Evolutionary conservation across 1,284 basidiomycete genomes (phyloP).

Genomic region (Xerocomus nothofagi): DNA sequence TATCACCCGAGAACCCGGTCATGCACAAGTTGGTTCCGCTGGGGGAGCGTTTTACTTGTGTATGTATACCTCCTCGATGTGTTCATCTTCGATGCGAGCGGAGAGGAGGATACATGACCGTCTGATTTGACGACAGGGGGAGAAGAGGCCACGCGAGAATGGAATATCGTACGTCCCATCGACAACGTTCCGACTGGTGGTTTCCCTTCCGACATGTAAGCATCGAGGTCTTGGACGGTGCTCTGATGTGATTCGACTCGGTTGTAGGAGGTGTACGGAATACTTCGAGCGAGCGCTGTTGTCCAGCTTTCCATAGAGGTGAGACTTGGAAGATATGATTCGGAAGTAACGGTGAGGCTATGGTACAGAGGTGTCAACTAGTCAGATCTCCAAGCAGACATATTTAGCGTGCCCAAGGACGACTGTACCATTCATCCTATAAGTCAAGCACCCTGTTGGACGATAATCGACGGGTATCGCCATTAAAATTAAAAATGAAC

Average conservation of each 20-base stretch:
- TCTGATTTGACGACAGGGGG: slow-evolving; percentile 11
- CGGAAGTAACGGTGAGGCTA: background rate
- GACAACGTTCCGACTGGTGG: slow-evolving; percentile 16
- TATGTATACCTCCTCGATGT: background rate
- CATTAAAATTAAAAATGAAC: no score
- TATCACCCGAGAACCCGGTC: no score
- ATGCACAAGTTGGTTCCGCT: slow-evolving; percentile 19
- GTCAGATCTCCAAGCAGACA: no score
- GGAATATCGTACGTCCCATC: slow-evolving; percentile 11
- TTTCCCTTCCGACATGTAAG: background rate
- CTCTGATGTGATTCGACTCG: slow-evolving; percentile 6
- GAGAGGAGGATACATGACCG: background rate
- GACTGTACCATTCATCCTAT: no score
- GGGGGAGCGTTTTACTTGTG: background rate
- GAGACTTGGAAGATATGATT: no score
- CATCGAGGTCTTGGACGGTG: background rate
- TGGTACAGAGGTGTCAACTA: no score
- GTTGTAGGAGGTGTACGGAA: no score
- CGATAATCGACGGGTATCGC: no score
- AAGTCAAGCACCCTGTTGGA: no score
- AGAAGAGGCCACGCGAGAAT: slow-evolving; percentile 18
- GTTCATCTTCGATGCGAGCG: background rate
- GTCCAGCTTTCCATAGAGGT: slow-evolving; percentile 22
- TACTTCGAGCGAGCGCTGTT: no score
- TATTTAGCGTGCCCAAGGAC: no score